Base-by-base conservation (phyloP, 2,329 filamentous ascomycete species). In the Epichloe aotearoae region DNA sequence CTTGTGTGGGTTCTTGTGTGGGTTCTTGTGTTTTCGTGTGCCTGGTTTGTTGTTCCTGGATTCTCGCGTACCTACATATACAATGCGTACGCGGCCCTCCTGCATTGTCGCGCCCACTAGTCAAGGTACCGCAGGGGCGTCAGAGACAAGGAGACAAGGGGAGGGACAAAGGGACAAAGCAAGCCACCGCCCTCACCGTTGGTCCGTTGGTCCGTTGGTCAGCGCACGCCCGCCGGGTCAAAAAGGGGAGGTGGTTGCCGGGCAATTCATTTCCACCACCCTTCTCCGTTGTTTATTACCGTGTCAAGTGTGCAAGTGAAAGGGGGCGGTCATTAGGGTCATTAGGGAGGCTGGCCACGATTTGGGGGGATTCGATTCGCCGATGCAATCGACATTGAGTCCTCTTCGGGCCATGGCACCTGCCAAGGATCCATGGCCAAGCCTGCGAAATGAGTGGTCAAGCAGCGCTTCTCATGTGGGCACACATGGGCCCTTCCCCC, bases 171-270 rank as follows among this genome's bases (percentile, higher is more conserved):
- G 30, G 49, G 49, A 39, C 51, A 47, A 42, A 45, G 26, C 39
- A 20, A 57, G 54, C 55, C 56, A 58, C 59, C 56, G 52, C 50
- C 53, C 53, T 54, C 57, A 58, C 55, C 60, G 60, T 58, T 26
- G 23, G 23, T 26, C 55, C 60, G 60, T 58, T 60, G 55, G 57
- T 55, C 55, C 60, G 60, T 58, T 26, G 7, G 23, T 26, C 55
- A n/a, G n/a, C n/a, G n/a, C n/a, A 23, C 20, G 12, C 15, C 26
- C 3, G 17, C 46, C 40, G 30, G 46, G 37, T 41, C 44, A 49
- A 54, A 52, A 52, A 53, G 55, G 50, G 46, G 50, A 37, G 23
- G 57, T 58, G 56, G 1, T n/a, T n/a, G 46, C 38, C 45, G 47
- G n/a, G 47, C 26, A 43, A n/a, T 46, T 53, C 53, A 59, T 59